Conservation (phyloP, 2,329 filamentous ascomycete genomes). For the Colletotrichum costaricense region DNA sequence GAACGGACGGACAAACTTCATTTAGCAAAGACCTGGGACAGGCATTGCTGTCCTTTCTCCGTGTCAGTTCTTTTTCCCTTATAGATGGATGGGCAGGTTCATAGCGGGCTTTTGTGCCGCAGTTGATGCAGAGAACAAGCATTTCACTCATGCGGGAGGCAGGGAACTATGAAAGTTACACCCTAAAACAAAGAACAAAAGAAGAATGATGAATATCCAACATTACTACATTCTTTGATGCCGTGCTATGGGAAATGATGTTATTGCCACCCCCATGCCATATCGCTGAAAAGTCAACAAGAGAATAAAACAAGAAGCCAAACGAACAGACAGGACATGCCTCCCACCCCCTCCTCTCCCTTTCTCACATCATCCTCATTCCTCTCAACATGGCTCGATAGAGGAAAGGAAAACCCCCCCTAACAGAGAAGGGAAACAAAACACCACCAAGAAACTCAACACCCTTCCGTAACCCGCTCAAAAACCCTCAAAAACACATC, state of each 20-base stretch:
- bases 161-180: too few species aligned
- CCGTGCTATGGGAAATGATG: neutral
- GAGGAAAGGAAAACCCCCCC: too few species aligned
- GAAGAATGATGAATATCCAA: neutral
- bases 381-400: neutral
- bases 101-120: neutral
- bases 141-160: too few species aligned
- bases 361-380: neutral
- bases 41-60: neutral
- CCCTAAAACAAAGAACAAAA: neutral
- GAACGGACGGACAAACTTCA: neutral
- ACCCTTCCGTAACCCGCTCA: conserved; percentile 58
- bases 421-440: neutral
- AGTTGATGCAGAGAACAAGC: too few species aligned
- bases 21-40: neutral
- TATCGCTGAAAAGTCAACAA: neutral
- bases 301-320: neutral
- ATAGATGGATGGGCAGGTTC: neutral
- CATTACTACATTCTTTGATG: neutral
- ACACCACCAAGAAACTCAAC: neutral
- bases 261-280: neutral
- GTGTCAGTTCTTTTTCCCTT: neutral
- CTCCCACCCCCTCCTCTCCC: neutral
- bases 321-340: neutral
- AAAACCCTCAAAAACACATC: conserved; percentile 75